These are phyloP conservation scores for Pseudocercospora vitis DNA, from an alignment of 2,329 filamentous ascomycete genomes.

Conservation along the genomic window DNA sequence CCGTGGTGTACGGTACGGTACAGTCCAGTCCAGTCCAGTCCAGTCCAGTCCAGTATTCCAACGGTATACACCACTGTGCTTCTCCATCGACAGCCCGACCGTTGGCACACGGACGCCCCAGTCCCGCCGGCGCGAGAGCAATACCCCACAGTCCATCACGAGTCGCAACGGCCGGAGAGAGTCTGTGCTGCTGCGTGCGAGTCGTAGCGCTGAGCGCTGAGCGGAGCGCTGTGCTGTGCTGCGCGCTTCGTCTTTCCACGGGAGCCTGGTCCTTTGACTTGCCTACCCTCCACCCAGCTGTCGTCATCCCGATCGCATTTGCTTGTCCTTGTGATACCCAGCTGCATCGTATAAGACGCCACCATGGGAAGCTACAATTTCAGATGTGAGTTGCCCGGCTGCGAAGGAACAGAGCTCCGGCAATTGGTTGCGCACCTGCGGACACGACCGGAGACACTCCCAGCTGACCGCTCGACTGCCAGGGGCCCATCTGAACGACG, in stretches of 20 bases:
- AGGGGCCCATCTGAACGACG: constrained; percentile 63
- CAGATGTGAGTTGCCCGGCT: background rate
- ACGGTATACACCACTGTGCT: too few relatives aligned
- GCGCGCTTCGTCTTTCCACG: background rate
- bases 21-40: too few relatives aligned
- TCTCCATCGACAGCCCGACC: too few relatives aligned
- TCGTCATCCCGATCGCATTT: constrained; percentile 10
- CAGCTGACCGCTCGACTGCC: constrained; percentile 1
- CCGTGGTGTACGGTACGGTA: too few relatives aligned
- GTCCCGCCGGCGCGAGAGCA: background rate
- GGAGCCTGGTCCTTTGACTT: background rate
- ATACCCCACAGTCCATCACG: constrained; percentile 2
- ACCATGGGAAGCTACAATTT: background rate
- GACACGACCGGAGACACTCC: constrained; percentile 2
- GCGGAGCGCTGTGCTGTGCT: too few relatives aligned
- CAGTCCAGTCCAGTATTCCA: too few relatives aligned
- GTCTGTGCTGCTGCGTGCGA: too few relatives aligned
- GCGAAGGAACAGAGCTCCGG: constrained; percentile 1
- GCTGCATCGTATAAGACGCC: background rate
- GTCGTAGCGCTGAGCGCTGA: too few relatives aligned
- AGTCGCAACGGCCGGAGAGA: background rate
- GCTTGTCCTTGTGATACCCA: constrained; percentile 6
- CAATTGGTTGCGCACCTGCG: constrained; percentile 1
- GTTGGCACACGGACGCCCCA: background rate
- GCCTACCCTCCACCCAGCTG: background rate